Conservation (phyloP, 2,329 filamentous ascomycete species). For the Phialemonium atrogriseum region DNA sequence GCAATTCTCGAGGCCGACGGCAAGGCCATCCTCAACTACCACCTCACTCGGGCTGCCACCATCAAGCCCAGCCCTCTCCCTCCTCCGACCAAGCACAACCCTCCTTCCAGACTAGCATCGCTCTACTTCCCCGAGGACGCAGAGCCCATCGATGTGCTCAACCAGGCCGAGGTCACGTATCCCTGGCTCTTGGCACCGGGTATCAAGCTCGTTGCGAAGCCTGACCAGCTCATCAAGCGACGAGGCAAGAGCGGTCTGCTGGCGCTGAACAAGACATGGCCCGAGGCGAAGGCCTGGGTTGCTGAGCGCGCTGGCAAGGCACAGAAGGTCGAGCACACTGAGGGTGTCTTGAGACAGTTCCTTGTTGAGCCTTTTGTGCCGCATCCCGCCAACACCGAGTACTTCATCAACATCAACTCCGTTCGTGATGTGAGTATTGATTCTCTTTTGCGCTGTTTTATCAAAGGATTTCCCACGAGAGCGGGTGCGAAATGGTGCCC, state of each 20-base stretch:
- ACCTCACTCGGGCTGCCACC: conserved; percentile 92
- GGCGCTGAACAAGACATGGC: conserved; percentile 94
- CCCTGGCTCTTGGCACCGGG: conserved; percentile 82
- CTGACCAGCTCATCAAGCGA: conserved; percentile 99
- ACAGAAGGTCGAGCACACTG: conserved; percentile 86
- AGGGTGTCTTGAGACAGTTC: conserved; percentile 87
- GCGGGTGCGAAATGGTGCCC: too few species aligned
- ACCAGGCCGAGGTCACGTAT: conserved; percentile 94
- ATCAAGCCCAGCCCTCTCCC: conserved; percentile 98
- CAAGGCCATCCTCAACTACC: conserved; percentile 99
- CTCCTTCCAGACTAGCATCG: conserved; percentile 81
- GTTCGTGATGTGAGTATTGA: conserved; percentile 84
- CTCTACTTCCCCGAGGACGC: conserved; percentile 89
- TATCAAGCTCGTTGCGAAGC: conserved; percentile 96
- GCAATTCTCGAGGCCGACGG: conserved; percentile 98
- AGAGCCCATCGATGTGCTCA: conserved; percentile 72
- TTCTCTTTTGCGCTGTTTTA: too few species aligned
- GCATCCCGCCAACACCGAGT: conserved; percentile 90
- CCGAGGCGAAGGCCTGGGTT: conserved; percentile 90
- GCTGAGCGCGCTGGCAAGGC: conserved; percentile 84
- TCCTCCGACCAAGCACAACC: conserved; percentile 76
- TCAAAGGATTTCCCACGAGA: too few species aligned
- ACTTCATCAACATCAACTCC: conserved; percentile 99
- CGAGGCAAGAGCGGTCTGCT: conserved; percentile 97
- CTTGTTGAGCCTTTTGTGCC: conserved; percentile 97